Conservation (phyloP, 805 yeast genomes). For the Naumovozyma castellii region DNA sequence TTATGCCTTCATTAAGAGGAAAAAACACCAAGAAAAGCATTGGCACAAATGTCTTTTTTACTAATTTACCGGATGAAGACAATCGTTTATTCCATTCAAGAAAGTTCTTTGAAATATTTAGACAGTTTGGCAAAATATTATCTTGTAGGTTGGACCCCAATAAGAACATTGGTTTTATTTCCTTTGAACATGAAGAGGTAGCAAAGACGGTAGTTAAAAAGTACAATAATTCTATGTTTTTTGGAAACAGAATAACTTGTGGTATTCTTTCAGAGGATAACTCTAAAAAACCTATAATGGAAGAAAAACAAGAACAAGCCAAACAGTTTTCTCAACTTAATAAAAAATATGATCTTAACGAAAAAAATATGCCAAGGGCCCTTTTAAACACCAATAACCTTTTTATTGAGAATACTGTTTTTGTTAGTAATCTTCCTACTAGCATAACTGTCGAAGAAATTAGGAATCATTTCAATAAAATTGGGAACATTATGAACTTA, state of each 20-base stretch:
- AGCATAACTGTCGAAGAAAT: slow-evolving; percentile 17
- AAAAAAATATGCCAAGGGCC: too few relatives aligned
- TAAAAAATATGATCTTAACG: too few relatives aligned
- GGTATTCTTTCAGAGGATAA: slow-evolving; percentile 31
- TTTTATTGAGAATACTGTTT: slow-evolving; percentile 9
- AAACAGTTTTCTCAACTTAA: too few relatives aligned
- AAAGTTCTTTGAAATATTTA: slow-evolving; percentile 42
- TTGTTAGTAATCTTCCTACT: slow-evolving; percentile 21
- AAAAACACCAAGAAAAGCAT: slow-evolving; percentile 32
- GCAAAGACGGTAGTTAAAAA: slow-evolving; percentile 31
- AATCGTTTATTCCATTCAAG: slow-evolving; percentile 31
- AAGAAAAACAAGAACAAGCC: too few relatives aligned
- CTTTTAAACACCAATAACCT: slow-evolving; percentile 13
- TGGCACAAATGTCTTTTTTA: slow-evolving; percentile 44
- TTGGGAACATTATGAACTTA: slow-evolving; percentile 16
- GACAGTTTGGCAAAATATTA: slow-evolving; percentile 36
- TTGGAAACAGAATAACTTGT: slow-evolving; percentile 29
- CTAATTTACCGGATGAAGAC: slow-evolving; percentile 34
- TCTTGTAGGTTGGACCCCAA: slow-evolving; percentile 34
- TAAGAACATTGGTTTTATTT: slow-evolving; percentile 35
- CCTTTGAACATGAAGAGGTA: slow-evolving; percentile 27
- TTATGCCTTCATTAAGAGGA: slow-evolving; percentile 47
- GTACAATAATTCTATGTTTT: slow-evolving; percentile 23
- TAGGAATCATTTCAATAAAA: slow-evolving; percentile 16
- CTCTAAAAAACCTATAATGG: too few relatives aligned